phyloP scores from a whole-genome alignment of 2,329 filamentous ascomycete genomes.

The Polychaeton citri region DNA sequence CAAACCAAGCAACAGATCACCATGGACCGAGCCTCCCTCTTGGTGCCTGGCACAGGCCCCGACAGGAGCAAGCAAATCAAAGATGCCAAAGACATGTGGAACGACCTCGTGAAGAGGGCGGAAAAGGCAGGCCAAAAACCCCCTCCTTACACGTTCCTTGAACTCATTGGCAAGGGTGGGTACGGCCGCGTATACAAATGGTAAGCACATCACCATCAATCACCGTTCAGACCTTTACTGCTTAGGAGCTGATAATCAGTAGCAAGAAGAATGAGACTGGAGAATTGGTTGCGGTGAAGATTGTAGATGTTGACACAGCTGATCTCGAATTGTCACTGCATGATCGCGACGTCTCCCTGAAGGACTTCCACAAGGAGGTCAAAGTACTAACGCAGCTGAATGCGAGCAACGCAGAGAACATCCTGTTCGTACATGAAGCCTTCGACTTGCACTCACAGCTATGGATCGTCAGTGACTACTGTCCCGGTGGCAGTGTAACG shows the following conservation, averaged over 20 bases:
- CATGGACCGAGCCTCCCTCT: background rate
- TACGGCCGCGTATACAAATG: slow-evolving; percentile 64
- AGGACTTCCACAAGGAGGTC: slow-evolving; percentile 47
- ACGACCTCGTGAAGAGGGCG: slow-evolving; percentile 48
- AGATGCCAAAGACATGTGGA: slow-evolving; percentile 59
- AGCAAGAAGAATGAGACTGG: slow-evolving; percentile 27
- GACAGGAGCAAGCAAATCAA: slow-evolving; percentile 50
- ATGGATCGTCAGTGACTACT: slow-evolving; percentile 83
- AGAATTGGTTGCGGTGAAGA: slow-evolving; percentile 60
- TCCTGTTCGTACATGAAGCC: slow-evolving; percentile 71
- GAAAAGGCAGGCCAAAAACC: slow-evolving; percentile 45
- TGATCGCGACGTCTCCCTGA: slow-evolving; percentile 50
- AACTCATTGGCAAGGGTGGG: slow-evolving; percentile 62
- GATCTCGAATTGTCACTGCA: slow-evolving; percentile 42
- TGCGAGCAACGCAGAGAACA: slow-evolving; percentile 61
- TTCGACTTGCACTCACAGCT: slow-evolving; percentile 65
- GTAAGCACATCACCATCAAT: slow-evolving; percentile 9
- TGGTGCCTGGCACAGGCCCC: slow-evolving; percentile 3
- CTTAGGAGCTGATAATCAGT: slow-evolving; percentile 9
- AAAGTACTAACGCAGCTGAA: slow-evolving; percentile 58
- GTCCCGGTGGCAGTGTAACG: slow-evolving; percentile 67
- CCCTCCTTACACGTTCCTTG: slow-evolving; percentile 54
- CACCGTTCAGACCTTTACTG: background rate
- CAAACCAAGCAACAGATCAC: too few relatives aligned
- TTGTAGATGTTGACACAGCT: slow-evolving; percentile 69